Evolutionary conservation across 495 filamentous ascomycete species (phyloP), one percentile per base, ranked within the genome.

Genomic region (Aspergillus saccharolyticus): DNA sequence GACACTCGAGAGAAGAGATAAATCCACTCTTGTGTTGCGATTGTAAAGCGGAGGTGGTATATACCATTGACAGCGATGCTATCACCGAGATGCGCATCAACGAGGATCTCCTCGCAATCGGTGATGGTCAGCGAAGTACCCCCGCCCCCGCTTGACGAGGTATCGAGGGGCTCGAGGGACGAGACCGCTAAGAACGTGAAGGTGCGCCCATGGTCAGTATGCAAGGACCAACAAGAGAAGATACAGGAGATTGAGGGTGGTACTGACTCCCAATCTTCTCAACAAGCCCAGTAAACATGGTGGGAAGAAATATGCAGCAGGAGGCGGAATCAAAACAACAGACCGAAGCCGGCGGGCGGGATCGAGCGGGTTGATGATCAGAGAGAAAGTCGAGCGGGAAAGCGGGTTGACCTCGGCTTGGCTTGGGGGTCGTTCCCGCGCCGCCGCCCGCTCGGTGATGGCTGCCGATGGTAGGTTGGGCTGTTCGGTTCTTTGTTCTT

Each of bases 221-320:
- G 16, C 6, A 16, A 25, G 15, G 1, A 14, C 2, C 6, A n/a
- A 17, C 4, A 47, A 21, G 20, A 20, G 21, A 18, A 18, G 18
- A 19, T 22, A 44, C 21, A 44, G 1, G 22, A 15, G 42, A 57
- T n/a, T n/a, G n/a, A n/a, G n/a, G n/a, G n/a, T n/a, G n/a, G n/a
- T n/a, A n/a, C 83, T 74, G 74, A 95, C 95, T 90, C 72, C 95
- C 95, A 46, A 97, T 89, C 49, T 84, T 88, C 77, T 99, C 95
- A 43, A 99, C 90, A 58, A 99, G 89, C 58, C 94, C 94, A 51
- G 94, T 98, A 70, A 98, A 98, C 94, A 98, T 98, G 46, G 51
- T 83, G 68, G 24, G 19, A 55, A 14, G 54, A 48, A 51, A 45
- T 33, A 50, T 21, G 22, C 1, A 54, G 33, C 33, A 42, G 47